Evolutionary conservation across 2,329 filamentous ascomycete genomes (phyloP), one percentile per base, ranked within the genome.

Genomic region (Penicillium sp.): DNA sequence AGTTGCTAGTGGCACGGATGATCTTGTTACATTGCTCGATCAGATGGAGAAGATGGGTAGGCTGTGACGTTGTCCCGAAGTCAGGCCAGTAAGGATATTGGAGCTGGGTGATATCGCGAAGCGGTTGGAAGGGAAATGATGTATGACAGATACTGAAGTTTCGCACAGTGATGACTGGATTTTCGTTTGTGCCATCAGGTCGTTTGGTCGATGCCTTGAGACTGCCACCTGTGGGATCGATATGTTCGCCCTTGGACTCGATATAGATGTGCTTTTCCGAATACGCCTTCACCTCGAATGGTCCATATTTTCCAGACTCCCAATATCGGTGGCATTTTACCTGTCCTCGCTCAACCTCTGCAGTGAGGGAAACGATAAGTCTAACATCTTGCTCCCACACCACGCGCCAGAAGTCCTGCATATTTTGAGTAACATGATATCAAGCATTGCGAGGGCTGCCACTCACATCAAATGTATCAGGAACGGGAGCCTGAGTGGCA

Each of bases 61-160:
- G 91, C 67, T 95, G 89, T 0, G 94, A 91, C 0, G 93, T 93
- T 0, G 91, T 88, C 19, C 94, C 94, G 73, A 97, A 97, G 69
- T 99, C 94, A 0, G 94, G 94, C 94, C 94, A 99, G n/a, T 88
- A 87, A 0, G 91, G 86, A 71, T 97, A 97, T 69, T 97, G 92
- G 14, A 99, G 78, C 65, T 99, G 94, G 0, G 92, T 97, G 59
- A 99, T 88, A 73, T 97, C 92, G 25, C 93, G 88, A 62, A 96
- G 88, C 0, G 91, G 89, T 19, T 86, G 84, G 68, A 96, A 97
- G 0, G 93, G 92, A 55, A 89, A 83, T 1, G 83, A 79, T 2
- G 85, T 78, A 69, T 97, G 90, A 1, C 86, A 87, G 28, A 99
- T 77, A 0, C 89, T 88, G 67, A 97, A 94, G 70, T 94, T 94